These are phyloP conservation scores for Colletotrichum caudatum DNA, from an alignment of 2,329 filamentous ascomycete species.

Conservation along the genomic window DNA sequence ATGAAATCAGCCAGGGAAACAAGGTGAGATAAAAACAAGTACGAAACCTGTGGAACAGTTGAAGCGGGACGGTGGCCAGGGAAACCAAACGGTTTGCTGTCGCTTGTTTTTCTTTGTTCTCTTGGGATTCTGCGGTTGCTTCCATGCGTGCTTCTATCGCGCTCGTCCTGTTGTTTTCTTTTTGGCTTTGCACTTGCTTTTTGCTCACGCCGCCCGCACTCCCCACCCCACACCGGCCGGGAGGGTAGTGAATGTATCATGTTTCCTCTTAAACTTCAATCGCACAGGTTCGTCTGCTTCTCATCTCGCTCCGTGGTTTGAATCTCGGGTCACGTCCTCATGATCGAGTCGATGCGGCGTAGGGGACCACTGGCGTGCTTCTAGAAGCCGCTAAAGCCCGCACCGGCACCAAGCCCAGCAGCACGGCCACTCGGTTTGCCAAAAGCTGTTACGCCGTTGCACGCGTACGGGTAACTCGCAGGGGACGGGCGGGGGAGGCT, in stretches of 20 bases:
- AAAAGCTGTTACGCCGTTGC: background rate
- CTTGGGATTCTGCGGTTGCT: constrained; percentile 26
- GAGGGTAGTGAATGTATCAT: constrained; percentile 6
- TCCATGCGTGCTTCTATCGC: constrained; percentile 28
- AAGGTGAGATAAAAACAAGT: background rate
- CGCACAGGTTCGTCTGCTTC: constrained; percentile 37
- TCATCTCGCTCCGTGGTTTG: constrained; percentile 11
- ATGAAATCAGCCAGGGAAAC: background rate
- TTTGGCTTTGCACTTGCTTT: background rate
- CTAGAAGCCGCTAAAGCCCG: constrained; percentile 1
- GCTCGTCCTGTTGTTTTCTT: background rate
- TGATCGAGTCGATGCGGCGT: constrained; percentile 1
- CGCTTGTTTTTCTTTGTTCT: constrained; percentile 36
- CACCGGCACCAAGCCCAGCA: background rate
- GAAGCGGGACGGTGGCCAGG: background rate
- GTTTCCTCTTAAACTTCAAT: constrained; percentile 12
- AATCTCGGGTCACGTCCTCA: constrained; percentile 9
- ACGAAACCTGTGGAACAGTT: background rate
- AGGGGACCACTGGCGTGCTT: background rate
- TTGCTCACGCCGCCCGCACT: background rate
- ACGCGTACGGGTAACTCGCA: background rate
- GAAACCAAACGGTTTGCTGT: constrained; percentile 26
- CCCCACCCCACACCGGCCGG: background rate
- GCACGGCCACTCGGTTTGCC: constrained; percentile 3
- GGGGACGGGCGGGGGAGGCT: background rate